These are phyloP conservation scores for Amyloporia xantha DNA, from an alignment of 768 basidiomycete species.

Conservation along the genomic window DNA sequence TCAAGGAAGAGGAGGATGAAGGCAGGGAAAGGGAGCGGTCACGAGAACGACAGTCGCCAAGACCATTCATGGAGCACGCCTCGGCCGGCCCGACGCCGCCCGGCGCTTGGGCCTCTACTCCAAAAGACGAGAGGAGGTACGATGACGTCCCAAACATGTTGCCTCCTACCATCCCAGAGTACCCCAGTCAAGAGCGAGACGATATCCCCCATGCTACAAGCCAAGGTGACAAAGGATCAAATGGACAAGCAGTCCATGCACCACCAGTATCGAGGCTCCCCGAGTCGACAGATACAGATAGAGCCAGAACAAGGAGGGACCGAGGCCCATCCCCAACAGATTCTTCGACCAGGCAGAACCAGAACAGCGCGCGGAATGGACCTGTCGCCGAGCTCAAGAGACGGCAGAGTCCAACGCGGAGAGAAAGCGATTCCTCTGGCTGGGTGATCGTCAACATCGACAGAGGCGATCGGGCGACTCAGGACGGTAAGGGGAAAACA, in stretches of 20 bases:
- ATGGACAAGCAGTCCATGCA: not conserved
- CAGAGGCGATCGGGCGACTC: not conserved
- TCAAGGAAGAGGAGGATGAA: slow-evolving; percentile 28
- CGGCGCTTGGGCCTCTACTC: slow-evolving; percentile 49
- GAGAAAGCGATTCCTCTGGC: slow-evolving; percentile 17
- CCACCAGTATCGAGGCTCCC: not conserved
- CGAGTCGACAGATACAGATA: not conserved
- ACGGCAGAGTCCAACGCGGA: slow-evolving; percentile 2
- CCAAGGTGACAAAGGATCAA: not conserved
- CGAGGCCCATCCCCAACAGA: not conserved
- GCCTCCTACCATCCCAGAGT: slow-evolving; percentile 19
- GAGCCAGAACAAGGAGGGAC: not conserved
- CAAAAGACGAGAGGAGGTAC: slow-evolving; percentile 39
- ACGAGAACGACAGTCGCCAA: not conserved
- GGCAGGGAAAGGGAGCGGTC: not conserved
- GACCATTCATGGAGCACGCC: slow-evolving; percentile 1
- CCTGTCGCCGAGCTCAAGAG: not conserved
- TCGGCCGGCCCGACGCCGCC: slow-evolving; percentile 36
- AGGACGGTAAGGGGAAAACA: slow-evolving; percentile 5
- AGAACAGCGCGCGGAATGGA: slow-evolving; percentile 11
- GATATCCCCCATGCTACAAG: not conserved
- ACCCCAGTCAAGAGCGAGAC: slow-evolving; percentile 17
- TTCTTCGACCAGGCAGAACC: not conserved
- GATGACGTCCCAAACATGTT: slow-evolving; percentile 19
- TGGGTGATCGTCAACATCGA: slow-evolving; percentile 27